These are phyloP conservation scores for Chlamydomonas schloesseri DNA, from an alignment of 139 green algal species.

Conservation along the genomic window DNA sequence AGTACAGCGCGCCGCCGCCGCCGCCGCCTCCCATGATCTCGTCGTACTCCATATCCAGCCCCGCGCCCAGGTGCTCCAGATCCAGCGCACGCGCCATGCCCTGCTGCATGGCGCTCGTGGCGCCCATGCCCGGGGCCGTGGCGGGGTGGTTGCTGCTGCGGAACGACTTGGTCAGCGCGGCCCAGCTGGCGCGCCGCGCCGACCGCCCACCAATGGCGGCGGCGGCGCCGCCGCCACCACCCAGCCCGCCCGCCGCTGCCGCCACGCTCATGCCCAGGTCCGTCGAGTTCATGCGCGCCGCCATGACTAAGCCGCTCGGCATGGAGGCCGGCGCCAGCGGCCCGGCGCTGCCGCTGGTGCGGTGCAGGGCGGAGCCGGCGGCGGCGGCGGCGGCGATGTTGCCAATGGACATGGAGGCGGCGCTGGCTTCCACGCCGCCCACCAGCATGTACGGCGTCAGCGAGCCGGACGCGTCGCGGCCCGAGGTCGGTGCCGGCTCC, in stretches of 20 bases:
- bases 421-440: neutral
- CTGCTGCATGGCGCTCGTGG: neutral
- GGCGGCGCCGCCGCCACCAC: neutral
- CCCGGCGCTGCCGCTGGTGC: neutral
- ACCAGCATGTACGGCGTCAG: neutral
- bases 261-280: too few relatives aligned
- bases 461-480: neutral
- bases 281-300: too few relatives aligned
- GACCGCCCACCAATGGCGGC: neutral
- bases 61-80: neutral
- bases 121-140: neutral
- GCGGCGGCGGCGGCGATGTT: neutral
- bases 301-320: too few relatives aligned
- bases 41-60: neutral
- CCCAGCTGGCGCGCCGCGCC: conserved; percentile 6
- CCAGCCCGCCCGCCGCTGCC: neutral
- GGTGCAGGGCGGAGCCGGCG: neutral
- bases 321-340: neutral
- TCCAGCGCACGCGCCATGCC: neutral
- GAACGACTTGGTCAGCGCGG: neutral
- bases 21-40: neutral
- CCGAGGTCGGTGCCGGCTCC: neutral
- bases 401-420: neutral
- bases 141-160: neutral
- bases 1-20: neutral